These are phyloP conservation scores for Citropsis articulata DNA, from an alignment of 345 rosid genomes.

Conservation along the genomic window DNA sequence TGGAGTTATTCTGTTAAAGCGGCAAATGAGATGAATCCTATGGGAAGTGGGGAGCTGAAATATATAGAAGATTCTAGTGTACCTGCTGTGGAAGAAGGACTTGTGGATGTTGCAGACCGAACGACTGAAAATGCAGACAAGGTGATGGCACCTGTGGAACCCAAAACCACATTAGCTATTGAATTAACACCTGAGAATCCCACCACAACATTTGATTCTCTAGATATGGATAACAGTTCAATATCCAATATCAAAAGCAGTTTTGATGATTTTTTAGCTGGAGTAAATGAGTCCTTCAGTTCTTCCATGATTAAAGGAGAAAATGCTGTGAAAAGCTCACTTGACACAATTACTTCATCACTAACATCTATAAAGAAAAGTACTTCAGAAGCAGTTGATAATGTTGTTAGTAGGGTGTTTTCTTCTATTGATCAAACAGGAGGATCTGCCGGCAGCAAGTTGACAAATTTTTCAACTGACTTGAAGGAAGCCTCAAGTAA, in stretches of 20 bases:
- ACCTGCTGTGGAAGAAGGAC: conserved; percentile 38
- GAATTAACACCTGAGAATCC: conserved; percentile 37
- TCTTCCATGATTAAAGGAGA: conserved; percentile 58
- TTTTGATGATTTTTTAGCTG: conserved; percentile 49
- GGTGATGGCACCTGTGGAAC: conserved; percentile 32
- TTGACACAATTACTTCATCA: conserved; percentile 55
- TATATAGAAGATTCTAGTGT: conserved; percentile 41
- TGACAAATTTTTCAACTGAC: conserved; percentile 46
- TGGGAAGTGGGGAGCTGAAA: conserved; percentile 33
- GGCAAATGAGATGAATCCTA: conserved; percentile 19
- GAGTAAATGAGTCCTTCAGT: conserved; percentile 41
- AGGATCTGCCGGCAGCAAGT: conserved; percentile 44
- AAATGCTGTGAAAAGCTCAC: conserved; percentile 44
- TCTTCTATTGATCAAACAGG: conserved; percentile 58
- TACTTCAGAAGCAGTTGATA: conserved; percentile 62
- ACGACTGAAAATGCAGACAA: conserved; percentile 35
- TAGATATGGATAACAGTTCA: conserved; percentile 35
- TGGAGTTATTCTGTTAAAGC: conserved; percentile 36
- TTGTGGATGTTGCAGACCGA: conserved; percentile 28
- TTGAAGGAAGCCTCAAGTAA: conserved; percentile 56
- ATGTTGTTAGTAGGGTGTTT: conserved; percentile 39
- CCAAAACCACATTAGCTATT: conserved; percentile 33
- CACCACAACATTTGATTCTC: conserved; percentile 32
- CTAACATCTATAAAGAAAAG: conserved; percentile 49
- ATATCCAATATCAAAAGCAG: conserved; percentile 38